Evolutionary conservation across 352 stramenopile species (phyloP), one percentile per base, ranked within the genome.

Genomic region (Globisporangium middletonii): DNA sequence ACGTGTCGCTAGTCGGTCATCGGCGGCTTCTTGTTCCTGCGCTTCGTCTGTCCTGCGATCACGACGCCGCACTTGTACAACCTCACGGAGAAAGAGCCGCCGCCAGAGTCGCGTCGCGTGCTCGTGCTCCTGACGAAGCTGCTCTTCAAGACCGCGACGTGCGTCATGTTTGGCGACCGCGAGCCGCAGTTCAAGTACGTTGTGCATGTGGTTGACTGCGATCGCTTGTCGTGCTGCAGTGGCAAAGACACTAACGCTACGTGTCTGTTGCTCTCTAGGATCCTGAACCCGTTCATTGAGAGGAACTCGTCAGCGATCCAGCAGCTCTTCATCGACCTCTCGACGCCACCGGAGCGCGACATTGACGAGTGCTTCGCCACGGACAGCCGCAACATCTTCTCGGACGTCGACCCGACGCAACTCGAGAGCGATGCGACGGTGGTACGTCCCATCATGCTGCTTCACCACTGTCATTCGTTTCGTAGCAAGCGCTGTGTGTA

Each of bases 141-240:
- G n/a, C 57, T 96, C 11, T 94, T 94, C 61, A 96, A 96, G 64
- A 92, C 83, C 5, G 85, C 86, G 30, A 96, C 83, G 6, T 88
- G 77, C 13, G 85, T 96, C 42, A 75, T 88, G 47, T 96, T 96
- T 62, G 84, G 82, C 51, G 84, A 94, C 15, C 71, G 83, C 28
- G 86, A 96, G 57, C 72, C 86, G 2, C 78, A 94, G 60, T 76
- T 94, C 55, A 77, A 83, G 86, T 95, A 63, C 13, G 71, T 68
- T 3, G 3, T 19, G 50, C n/a, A 26, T 26, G 26, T 19, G 33
- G 2, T 53, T 48, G 49, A 26, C 50, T 35, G 48, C 19, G 2
- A 27, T 2, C 3, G 9, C 30, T 1, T 52, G 26, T 19, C 11
- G 33, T 9, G 4, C 30, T 8, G 30, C 30, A 5, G 12, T 38